phyloP scores from a whole-genome alignment of 768 basidiomycete species.

The Boletus patriciae region DNA sequence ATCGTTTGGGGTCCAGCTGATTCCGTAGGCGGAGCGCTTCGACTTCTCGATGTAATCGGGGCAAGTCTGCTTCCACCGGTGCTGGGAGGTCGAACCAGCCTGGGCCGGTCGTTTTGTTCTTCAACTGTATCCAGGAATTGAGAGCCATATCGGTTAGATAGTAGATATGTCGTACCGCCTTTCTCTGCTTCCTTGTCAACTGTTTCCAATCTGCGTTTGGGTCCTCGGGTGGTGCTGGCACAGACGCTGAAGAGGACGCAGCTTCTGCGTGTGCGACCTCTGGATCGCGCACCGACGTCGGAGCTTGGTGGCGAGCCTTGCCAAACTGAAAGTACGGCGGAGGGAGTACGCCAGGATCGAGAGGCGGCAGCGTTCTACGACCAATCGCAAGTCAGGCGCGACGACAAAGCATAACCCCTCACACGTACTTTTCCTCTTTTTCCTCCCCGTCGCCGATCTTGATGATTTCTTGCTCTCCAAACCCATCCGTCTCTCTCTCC shows the following conservation, averaged over 20 bases:
- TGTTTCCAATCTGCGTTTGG: conserved; percentile 64
- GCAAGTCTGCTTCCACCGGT: conserved; percentile 75
- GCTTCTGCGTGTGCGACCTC: conserved; percentile 55
- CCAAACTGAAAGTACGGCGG: conserved; percentile 61
- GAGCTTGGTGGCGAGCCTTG: conserved; percentile 41
- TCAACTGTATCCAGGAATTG: conserved; percentile 45
- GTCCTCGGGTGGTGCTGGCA: conserved; percentile 61
- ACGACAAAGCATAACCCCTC: not conserved
- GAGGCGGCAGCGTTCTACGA: conserved; percentile 55
- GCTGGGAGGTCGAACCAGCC: conserved; percentile 90
- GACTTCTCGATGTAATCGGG: conserved; percentile 78
- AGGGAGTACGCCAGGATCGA: conserved; percentile 69
- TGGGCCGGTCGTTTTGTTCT: conserved; percentile 70
- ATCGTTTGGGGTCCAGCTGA: conserved; percentile 89
- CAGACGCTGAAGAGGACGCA: conserved; percentile 47
- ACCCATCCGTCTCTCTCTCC: conserved; percentile 23
- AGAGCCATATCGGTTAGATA: not conserved
- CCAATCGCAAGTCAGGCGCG: not conserved
- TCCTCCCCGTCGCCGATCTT: conserved; percentile 41
- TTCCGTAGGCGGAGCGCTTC: conserved; percentile 85
- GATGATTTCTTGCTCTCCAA: conserved; percentile 58
- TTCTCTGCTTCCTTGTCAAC: conserved; percentile 70
- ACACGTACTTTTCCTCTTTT: conserved; percentile 34
- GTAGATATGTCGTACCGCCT: conserved; percentile 50
- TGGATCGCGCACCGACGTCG: conserved; percentile 56